Percentiles rank a stretch among this genome's conserved stretches.
phyloP scores from a whole-genome alignment of 306 rosid genomes.

The Fragaria vesca region DNA sequence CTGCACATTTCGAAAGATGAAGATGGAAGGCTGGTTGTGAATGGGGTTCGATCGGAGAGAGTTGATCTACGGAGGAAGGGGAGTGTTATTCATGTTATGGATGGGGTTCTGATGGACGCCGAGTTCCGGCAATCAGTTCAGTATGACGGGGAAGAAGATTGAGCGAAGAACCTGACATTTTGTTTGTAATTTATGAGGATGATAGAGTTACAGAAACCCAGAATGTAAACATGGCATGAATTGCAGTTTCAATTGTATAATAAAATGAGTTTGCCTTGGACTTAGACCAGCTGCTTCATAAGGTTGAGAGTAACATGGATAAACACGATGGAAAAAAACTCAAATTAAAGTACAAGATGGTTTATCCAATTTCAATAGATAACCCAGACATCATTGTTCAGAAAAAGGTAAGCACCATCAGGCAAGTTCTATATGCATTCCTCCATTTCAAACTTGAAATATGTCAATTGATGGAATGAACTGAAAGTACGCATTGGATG shows the following conservation, averaged over 20 bases:
- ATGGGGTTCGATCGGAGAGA: constrained; percentile 53
- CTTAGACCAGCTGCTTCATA: not conserved
- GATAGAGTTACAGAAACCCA: not conserved
- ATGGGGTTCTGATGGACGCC: constrained; percentile 87
- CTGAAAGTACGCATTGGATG: not conserved
- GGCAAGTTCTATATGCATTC: constrained; percentile 1
- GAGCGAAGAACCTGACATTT: not conserved
- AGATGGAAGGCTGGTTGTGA: constrained; percentile 69
- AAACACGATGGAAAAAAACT: not conserved
- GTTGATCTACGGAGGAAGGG: constrained; percentile 53
- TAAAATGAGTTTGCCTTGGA: not conserved
- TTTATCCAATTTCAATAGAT: constrained; percentile 1
- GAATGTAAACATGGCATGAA: not conserved
- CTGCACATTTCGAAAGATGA: constrained; percentile 52
- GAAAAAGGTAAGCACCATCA: not conserved
- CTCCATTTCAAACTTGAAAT: constrained; percentile 3
- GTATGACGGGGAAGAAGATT: constrained; percentile 36
- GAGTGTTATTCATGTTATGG: constrained; percentile 66
- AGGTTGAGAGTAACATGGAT: not conserved
- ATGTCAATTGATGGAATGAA: not conserved
- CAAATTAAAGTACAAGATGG: not conserved
- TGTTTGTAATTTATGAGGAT: not conserved
- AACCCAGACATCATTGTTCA: not conserved
- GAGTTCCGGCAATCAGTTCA: constrained; percentile 62
- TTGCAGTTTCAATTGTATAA: not conserved